A percentile compares a stretch with the other conserved stretches of the same genome.
Conservation (phyloP, 2,329 filamentous ascomycete species). For the Aspergillus ibericus region DNA sequence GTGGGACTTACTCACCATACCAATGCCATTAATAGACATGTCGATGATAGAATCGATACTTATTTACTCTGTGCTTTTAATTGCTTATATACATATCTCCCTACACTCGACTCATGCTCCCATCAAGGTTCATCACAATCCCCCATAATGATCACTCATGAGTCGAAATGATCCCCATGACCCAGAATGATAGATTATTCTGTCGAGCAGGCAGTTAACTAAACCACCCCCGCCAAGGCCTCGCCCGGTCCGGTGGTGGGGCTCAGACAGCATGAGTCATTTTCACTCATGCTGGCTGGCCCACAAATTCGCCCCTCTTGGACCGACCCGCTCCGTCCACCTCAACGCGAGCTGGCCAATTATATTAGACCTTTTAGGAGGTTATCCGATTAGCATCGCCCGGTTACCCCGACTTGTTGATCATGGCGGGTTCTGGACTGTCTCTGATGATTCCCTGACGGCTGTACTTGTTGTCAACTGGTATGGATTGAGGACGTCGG, state of each 20-base stretch:
- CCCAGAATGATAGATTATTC: background rate
- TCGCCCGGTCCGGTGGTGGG: background rate
- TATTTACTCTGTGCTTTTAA: background rate
- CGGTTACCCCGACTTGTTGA: no score
- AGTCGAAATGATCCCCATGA: background rate
- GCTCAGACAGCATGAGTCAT: conserved; percentile 7
- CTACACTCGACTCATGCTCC: background rate
- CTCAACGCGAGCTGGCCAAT: background rate
- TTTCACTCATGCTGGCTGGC: background rate
- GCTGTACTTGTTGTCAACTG: no score
- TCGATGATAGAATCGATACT: background rate
- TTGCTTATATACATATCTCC: background rate
- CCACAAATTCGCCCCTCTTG: background rate
- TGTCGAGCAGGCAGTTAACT: background rate
- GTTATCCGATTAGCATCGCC: no score
- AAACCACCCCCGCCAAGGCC: background rate
- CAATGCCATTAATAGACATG: no score
- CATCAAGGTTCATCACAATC: background rate
- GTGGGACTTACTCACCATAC: no score
- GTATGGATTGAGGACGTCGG: no score
- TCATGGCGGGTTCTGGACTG: no score
- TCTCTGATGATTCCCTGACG: no score
- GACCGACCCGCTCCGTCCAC: background rate
- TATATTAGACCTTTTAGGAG: background rate
- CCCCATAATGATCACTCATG: background rate